Evolutionary conservation across 2,329 filamentous ascomycete species (phyloP).

Genomic region (Botrytis fragariae): DNA sequence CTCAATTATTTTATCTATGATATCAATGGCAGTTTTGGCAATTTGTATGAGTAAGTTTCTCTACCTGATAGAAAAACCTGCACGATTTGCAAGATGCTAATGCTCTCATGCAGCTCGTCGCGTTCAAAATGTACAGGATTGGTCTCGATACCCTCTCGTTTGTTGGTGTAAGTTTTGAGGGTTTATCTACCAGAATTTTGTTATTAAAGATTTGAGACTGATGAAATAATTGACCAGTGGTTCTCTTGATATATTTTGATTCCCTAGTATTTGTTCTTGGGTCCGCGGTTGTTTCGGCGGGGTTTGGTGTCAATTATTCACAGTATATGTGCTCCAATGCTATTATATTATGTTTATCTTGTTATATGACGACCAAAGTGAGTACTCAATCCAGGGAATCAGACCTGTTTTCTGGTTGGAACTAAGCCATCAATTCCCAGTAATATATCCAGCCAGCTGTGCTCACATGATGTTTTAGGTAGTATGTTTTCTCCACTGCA

Average conservation of each 20-base stretch:
- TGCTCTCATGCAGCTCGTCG: conserved; percentile 27
- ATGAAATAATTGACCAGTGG: conserved; percentile 44
- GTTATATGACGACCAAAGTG: conserved; percentile 63
- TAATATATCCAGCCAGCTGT: not conserved
- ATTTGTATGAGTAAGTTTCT: conserved; percentile 31
- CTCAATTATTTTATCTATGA: conserved; percentile 27
- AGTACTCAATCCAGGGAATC: not conserved
- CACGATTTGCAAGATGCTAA: not conserved
- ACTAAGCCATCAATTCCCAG: too few relatives aligned
- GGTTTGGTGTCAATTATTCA: conserved; percentile 54
- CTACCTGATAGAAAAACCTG: not conserved
- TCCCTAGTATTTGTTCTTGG: conserved; percentile 59
- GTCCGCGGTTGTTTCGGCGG: conserved; percentile 55
- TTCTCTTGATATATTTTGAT: conserved; percentile 58
- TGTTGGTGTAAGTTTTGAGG: conserved; percentile 32
- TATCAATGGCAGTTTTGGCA: conserved; percentile 29
- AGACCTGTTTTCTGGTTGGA: not conserved
- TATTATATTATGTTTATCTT: conserved; percentile 59
- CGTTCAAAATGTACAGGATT: conserved; percentile 32
- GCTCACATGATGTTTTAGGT: not conserved
- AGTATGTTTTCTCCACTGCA: not conserved
- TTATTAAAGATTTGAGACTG: not conserved
- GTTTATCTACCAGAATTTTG: not conserved
- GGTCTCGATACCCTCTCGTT: conserved; percentile 31
- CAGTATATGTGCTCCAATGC: conserved; percentile 53